These are phyloP conservation scores for Metschnikowia peoriensis DNA, from an alignment of 805 yeast genomes.

Conservation along the genomic window DNA sequence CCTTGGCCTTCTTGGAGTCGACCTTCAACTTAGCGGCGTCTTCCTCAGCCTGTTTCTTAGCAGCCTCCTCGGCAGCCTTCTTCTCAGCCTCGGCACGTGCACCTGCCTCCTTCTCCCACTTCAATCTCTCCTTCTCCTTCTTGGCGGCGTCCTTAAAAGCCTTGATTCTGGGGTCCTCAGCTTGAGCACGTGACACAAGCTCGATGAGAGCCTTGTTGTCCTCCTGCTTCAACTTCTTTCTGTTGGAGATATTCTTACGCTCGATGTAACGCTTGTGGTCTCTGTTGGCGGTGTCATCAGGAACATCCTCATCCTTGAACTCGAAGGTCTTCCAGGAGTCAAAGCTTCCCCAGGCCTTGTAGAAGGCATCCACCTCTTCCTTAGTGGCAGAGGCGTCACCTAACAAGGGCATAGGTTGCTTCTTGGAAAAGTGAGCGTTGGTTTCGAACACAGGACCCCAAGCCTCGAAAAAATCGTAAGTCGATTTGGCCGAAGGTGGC, in stretches of 20 bases:
- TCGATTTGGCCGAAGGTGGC: conserved; percentile 66
- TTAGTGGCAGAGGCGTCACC: conserved; percentile 69
- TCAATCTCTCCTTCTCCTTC: conserved; percentile 89
- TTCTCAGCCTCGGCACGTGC: conserved; percentile 95
- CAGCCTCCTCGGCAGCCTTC: conserved; percentile 85
- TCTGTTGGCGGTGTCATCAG: conserved; percentile 98
- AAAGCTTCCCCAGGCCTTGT: conserved; percentile 87
- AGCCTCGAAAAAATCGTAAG: conserved; percentile 83
- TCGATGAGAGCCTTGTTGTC: conserved; percentile 88
- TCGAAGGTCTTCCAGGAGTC: conserved; percentile 99
- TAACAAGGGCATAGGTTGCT: conserved; percentile 80
- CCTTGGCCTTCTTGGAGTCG: conserved; percentile 78
- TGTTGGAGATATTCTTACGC: conserved; percentile 93
- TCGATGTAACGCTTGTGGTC: conserved; percentile 98
- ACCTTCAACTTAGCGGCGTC: conserved; percentile 60
- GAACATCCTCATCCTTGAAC: conserved; percentile 97
- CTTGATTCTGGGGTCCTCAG: conserved; percentile 94
- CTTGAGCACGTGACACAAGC: conserved; percentile 81
- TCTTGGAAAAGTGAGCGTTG: conserved; percentile 90
- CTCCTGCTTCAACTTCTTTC: conserved; percentile 97
- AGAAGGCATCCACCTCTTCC: conserved; percentile 82
- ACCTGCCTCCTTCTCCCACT: conserved; percentile 98
- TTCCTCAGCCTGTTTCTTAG: conserved; percentile 73
- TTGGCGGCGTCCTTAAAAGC: conserved; percentile 90
- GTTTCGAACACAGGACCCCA: conserved; percentile 91